phyloP scores from a whole-genome alignment of 805 yeast genomes.

The Candida adriatica region DNA sequence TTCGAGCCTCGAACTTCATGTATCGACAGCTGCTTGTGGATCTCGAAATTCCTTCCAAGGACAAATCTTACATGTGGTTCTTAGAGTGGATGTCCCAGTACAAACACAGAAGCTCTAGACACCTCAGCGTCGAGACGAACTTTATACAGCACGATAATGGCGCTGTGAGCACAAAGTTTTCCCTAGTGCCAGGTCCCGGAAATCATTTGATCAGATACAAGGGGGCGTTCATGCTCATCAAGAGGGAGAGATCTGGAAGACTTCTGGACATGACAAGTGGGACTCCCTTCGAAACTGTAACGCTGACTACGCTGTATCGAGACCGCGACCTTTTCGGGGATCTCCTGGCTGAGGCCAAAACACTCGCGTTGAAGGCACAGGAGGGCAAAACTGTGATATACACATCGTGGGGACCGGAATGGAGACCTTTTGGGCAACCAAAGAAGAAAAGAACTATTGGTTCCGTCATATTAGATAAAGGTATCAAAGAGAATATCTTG shows the following conservation, averaged over 20 bases:
- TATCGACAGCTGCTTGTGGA: slow-evolving; percentile 86
- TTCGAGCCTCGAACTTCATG: slow-evolving; percentile 55
- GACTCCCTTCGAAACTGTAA: slow-evolving; percentile 94
- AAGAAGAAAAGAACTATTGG: slow-evolving; percentile 77
- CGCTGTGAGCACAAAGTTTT: slow-evolving; percentile 76
- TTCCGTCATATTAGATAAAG: slow-evolving; percentile 78
- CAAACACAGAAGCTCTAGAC: slow-evolving; percentile 70
- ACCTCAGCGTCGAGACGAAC: slow-evolving; percentile 83
- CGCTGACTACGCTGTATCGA: slow-evolving; percentile 79
- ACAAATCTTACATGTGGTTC: slow-evolving; percentile 91
- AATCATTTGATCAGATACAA: slow-evolving; percentile 79
- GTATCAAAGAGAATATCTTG: slow-evolving; percentile 59
- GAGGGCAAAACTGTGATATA: slow-evolving; percentile 93
- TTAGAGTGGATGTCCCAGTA: slow-evolving; percentile 91
- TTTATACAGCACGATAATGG: slow-evolving; percentile 90
- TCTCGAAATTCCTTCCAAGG: slow-evolving; percentile 87
- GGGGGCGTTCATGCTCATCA: slow-evolving; percentile 83
- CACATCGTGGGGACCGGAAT: slow-evolving; percentile 96
- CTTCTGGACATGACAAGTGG: slow-evolving; percentile 86
- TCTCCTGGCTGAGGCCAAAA: slow-evolving; percentile 76
- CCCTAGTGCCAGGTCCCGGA: slow-evolving; percentile 96
- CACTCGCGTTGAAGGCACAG: slow-evolving; percentile 68
- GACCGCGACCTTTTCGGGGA: slow-evolving; percentile 68
- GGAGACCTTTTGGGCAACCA: slow-evolving; percentile 98
- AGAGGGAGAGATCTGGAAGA: slow-evolving; percentile 85